A percentile compares a stretch with the other conserved stretches of the same genome.
These are phyloP conservation scores for Citeromyces siamensis DNA, from an alignment of 1,139 yeast species.

Conservation along the genomic window DNA sequence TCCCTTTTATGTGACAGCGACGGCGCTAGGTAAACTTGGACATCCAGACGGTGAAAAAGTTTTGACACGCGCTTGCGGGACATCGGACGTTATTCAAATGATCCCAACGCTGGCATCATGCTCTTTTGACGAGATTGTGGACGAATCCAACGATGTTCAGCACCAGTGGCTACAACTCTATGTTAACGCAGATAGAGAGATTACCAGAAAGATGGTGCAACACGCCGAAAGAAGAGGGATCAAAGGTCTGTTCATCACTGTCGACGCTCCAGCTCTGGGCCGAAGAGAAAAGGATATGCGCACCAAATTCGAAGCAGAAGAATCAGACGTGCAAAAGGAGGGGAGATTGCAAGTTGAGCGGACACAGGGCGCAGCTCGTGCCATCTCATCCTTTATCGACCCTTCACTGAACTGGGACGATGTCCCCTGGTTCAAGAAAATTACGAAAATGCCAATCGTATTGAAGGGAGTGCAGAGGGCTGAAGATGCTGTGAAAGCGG, in stretches of 20 bases:
- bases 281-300: conserved; percentile 30
- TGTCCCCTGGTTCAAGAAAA: conserved; percentile 30
- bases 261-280: conserved; percentile 39
- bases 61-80: conserved; percentile 35
- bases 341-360: conserved; percentile 40
- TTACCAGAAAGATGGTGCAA: conserved; percentile 24
- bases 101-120: conserved; percentile 42
- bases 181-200: conserved; percentile 22
- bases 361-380: conserved; percentile 79
- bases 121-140: conserved; percentile 39
- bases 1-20: conserved; percentile 47
- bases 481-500: conserved; percentile 36
- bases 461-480: conserved; percentile 40
- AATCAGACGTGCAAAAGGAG: conserved; percentile 18
- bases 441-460: conserved; percentile 46
- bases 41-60: conserved; percentile 43
- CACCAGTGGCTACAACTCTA: conserved; percentile 35
- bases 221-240: conserved; percentile 29
- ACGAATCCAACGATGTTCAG: conserved; percentile 20
- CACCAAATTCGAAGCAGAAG: conserved; percentile 27
- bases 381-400: conserved; percentile 34
- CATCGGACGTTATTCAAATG: conserved; percentile 38
- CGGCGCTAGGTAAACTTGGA: conserved; percentile 44
- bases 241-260: conserved; percentile 34
- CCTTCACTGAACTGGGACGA: conserved; percentile 17